Evolutionary conservation across 176 grass and related monocot genomes (phyloP).

Genomic region (Oryza punctata): DNA sequence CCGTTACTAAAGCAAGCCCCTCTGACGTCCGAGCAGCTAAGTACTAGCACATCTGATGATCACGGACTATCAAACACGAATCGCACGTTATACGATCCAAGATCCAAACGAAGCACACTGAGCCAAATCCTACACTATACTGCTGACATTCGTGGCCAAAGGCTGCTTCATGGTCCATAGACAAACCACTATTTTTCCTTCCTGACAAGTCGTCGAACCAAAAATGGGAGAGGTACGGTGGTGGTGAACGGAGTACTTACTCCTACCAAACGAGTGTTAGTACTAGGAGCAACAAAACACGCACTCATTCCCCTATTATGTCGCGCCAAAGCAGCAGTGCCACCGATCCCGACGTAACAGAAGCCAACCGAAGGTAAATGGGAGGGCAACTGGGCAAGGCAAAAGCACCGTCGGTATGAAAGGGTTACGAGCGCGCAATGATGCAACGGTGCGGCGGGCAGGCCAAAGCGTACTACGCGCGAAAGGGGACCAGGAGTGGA

Average conservation of each 20-base stretch:
- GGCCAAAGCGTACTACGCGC: constrained; percentile 10
- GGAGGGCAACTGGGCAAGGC: no score
- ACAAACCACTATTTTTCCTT: not conserved
- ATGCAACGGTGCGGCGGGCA: not conserved
- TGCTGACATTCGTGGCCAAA: not conserved
- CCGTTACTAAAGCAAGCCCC: not conserved
- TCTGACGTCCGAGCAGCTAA: not conserved
- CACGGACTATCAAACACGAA: not conserved
- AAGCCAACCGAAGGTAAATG: constrained; percentile 2
- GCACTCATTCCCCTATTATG: not conserved
- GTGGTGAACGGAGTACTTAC: not conserved
- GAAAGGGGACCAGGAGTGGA: constrained; percentile 3
- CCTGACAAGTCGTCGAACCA: not conserved
- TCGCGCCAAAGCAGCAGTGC: not conserved
- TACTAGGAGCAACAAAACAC: not conserved
- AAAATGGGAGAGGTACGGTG: not conserved
- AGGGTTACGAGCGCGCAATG: not conserved
- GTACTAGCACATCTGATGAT: not conserved
- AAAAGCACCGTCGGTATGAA: not conserved
- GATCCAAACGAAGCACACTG: not conserved
- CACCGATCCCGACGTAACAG: constrained; percentile 23
- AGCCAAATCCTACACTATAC: not conserved
- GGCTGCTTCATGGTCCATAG: not conserved
- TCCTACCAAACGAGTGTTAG: not conserved
- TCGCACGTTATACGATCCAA: not conserved